Evolutionary conservation across 2,329 filamentous ascomycete species (phyloP).

Genomic region (Sporothrix pseudoabietina): DNA sequence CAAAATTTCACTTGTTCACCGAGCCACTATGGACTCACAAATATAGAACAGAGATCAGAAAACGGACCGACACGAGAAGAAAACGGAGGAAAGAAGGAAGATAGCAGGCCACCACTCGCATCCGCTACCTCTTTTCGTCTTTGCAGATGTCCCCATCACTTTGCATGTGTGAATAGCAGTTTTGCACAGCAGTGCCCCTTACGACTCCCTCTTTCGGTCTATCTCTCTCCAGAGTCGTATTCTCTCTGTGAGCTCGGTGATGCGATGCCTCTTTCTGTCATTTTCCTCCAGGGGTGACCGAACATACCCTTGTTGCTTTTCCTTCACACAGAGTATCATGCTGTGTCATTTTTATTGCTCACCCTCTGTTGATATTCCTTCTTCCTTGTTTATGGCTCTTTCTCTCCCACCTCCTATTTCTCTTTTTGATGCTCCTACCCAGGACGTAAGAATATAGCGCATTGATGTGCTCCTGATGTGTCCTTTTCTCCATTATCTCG

Average conservation of each 20-base stretch:
- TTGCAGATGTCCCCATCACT: not conserved
- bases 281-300: not conserved
- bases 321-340: not conserved
- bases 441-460: not conserved
- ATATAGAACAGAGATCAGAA: not conserved
- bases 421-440: slow-evolving; percentile 2
- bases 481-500: not conserved
- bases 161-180: not conserved
- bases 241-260: not conserved
- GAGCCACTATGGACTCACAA: not conserved
- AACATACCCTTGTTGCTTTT: not conserved
- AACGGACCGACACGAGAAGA: slow-evolving; percentile 4
- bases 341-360: slow-evolving; percentile 4
- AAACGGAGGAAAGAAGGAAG: not conserved
- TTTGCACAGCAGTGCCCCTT: not conserved
- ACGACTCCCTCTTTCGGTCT: not conserved
- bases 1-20: not conserved
- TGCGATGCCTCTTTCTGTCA: not conserved
- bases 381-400: not conserved
- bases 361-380: not conserved
- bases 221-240: not conserved
- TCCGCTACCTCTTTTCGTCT: not conserved
- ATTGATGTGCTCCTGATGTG: not conserved
- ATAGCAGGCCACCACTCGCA: not conserved
- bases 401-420: slow-evolving; percentile 3